Base-by-base conservation (phyloP, 768 basidiomycete genomes). In the Mycena capillaripes region DNA sequence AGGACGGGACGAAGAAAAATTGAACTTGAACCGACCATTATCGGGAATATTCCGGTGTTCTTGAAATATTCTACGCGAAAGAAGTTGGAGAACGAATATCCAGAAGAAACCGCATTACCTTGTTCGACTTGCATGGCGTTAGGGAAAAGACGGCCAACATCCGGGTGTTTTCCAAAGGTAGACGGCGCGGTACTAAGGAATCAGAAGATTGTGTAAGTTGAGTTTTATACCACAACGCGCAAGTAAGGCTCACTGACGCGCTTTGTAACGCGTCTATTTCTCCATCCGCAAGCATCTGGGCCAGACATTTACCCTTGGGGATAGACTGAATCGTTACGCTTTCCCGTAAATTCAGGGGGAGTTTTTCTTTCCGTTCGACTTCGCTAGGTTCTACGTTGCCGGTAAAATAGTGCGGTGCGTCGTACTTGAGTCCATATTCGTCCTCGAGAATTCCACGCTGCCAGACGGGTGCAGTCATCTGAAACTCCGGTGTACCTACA, bases 401-500 rank as follows among this genome's bases (percentile, higher is more conserved):
- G 2, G 69, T 70, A 34, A 55, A 57, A 25, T 66, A 70, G 36
- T 65, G 42, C 27, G 65, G 63, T 21, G 65, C 61, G 40, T 67
- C 69, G 25, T 66, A 69, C 34, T 50, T 34, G 34, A 75, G 66
- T 3, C 67, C 59, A 55, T 67, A 75, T 46, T 71, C 60, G 27
- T 74, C 69, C 27, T 73, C 50, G 6, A 74, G 63, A 44, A 74
- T 74, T n/a, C 73, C 73, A 16, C 73, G 73, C 42, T 68, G 63
- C 73, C 73, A 75, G 11, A 75, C 73, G 34, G 70, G 70, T 8
- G 70, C 63, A 5, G 68, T 68, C 73, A 75, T 66, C 27, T 74
- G 73, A 40, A 70, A 71, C 56, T 70, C 73, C 4, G 73, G 73
- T 2, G 69, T 70, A 9, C 73, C 73, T 9, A 71, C 58, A 4